Percentiles rank a stretch among this genome's conserved stretches.
Conservation (phyloP, 441 rosid genomes). For the Gossypium davidsonii region DNA sequence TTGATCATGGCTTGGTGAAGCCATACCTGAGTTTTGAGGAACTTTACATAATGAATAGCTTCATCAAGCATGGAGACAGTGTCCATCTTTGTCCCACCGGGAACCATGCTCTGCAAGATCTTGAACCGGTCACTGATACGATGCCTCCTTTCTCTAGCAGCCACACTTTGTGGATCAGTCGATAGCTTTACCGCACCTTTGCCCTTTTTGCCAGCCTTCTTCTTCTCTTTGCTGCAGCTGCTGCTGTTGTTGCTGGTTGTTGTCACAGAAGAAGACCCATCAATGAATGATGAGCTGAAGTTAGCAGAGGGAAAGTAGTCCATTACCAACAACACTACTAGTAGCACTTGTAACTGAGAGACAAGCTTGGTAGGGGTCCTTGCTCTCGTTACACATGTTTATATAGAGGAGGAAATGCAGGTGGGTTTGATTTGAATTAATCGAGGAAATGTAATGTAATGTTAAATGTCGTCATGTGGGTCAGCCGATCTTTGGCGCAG, state of each 20-base stretch:
- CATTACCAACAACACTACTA: conserved; percentile 11
- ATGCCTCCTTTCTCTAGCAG: conserved; percentile 78
- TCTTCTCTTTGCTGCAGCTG: conserved; percentile 21
- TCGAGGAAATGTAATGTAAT: not conserved
- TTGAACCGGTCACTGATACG: conserved; percentile 78
- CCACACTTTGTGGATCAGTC: conserved; percentile 83
- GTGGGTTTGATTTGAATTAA: conserved; percentile 5
- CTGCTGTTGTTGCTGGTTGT: conserved; percentile 9
- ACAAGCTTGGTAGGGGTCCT: conserved; percentile 1
- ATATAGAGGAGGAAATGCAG: conserved; percentile 13
- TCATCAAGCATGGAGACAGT: conserved; percentile 84
- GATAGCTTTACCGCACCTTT: conserved; percentile 42
- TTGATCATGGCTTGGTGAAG: conserved; percentile 51
- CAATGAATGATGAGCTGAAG: conserved; percentile 22
- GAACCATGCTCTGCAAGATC: conserved; percentile 73
- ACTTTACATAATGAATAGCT: conserved; percentile 81
- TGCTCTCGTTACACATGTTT: not conserved
- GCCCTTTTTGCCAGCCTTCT: conserved; percentile 20
- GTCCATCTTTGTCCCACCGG: conserved; percentile 82
- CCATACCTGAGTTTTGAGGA: conserved; percentile 67
- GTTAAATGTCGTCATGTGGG: conserved; percentile 25
- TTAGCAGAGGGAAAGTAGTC: conserved; percentile 15
- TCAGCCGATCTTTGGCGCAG: conserved; percentile 38
- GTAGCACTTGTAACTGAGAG: not conserved
- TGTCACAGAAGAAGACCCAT: conserved; percentile 30